phyloP scores from a whole-genome alignment of 2,329 filamentous ascomycete species.

The Calonectria naviculata region DNA sequence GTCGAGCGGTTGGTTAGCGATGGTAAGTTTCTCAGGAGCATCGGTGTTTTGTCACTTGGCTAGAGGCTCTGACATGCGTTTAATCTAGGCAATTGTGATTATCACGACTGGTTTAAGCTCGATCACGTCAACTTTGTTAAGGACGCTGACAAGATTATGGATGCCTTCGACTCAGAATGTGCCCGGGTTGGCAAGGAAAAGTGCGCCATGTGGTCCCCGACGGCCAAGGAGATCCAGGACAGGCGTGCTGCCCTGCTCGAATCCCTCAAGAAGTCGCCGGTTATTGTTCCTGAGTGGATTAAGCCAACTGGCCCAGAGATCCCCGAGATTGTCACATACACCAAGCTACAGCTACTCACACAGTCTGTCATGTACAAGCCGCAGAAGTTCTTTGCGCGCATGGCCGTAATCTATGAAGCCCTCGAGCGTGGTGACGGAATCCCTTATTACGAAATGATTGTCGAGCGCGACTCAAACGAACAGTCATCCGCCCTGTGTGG shows the following conservation, averaged over 20 bases:
- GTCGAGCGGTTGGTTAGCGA: constrained; percentile 64
- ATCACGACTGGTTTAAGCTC: constrained; percentile 64
- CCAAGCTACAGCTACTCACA: constrained; percentile 56
- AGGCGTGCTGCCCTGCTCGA: constrained; percentile 54
- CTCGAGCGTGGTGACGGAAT: constrained; percentile 57
- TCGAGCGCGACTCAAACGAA: constrained; percentile 13
- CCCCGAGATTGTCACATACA: constrained; percentile 63
- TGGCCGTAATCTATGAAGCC: constrained; percentile 56
- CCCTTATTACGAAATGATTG: constrained; percentile 53
- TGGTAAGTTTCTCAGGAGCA: constrained; percentile 44
- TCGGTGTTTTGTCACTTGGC: not conserved
- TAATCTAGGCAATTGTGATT: constrained; percentile 58
- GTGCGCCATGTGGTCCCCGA: constrained; percentile 56
- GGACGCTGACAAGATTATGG: constrained; percentile 66
- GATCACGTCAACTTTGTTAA: constrained; percentile 58
- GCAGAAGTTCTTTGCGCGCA: constrained; percentile 50
- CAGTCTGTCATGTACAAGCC: constrained; percentile 58
- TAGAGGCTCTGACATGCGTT: not conserved
- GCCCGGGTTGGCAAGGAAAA: constrained; percentile 59
- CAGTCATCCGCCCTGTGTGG: constrained; percentile 33
- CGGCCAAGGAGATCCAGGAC: constrained; percentile 50
- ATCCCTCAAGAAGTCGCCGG: constrained; percentile 53
- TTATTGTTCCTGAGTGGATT: constrained; percentile 51
- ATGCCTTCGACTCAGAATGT: constrained; percentile 65
- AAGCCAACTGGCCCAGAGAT: constrained; percentile 48